Base-by-base conservation (phyloP, 768 basidiomycete species). In the Exidia glandulosa region DNA sequence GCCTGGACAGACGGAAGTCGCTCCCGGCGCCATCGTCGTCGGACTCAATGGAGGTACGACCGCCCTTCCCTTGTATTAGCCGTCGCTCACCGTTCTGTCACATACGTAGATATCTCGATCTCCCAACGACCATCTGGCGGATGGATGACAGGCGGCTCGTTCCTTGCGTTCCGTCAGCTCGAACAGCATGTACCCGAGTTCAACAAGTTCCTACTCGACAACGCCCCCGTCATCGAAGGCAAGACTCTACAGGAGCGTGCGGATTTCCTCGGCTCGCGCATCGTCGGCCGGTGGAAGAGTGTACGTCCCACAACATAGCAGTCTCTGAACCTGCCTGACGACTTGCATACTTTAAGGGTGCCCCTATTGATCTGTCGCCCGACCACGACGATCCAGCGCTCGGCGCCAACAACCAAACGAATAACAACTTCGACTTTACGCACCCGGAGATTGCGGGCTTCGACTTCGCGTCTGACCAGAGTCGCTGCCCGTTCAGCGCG, bases 161-260 rank as follows among this genome's bases (percentile, higher is more conserved):
- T 72, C 64, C 62, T 72, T 27, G 70, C 65, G 12, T 68, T 71
- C 62, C 68, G 72, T 29, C 66, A 71, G 59, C 65, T 74, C 29
- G 36, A 66, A 60, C 72, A 73, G 61, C 62, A 67, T 19, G 72
- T 74, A 16, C 72, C 72, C 34, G 72, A 74, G 62, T 71, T 72
- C 64, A 61, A 71, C 61, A 55, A 60, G 34, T 74, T 68, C 63
- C 57, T 68, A 41, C 54, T 56, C 34, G 54, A 62, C 32, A 67
- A 68, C 60, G 62, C 69, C 3, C 60, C 68, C 62, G 32, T 59
- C 29, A 59, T 60, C 23, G 41, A 63, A n/a, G 66, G 58, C 2
- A 63, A 66, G 14, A 62, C 66, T 2, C 59, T 57, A 5, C 57
- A 63, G 34, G 34, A 63, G 29, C 78, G 79, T n/a, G 64, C 67